Conservation (phyloP, 805 yeast genomes). For the Suhomyces sp. region DNA sequence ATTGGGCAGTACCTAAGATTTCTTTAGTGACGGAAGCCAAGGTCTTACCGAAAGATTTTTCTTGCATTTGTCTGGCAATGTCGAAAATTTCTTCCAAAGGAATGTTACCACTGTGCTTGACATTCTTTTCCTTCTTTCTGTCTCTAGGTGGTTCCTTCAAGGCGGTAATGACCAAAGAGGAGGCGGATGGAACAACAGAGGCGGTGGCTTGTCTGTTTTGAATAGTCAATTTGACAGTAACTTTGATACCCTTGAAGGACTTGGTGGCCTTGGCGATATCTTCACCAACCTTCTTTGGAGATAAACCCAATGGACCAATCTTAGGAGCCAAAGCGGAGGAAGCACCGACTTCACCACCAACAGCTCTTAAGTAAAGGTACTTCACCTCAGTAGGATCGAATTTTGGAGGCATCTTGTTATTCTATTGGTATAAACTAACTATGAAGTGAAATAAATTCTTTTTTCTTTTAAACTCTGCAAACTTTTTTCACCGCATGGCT, state of each 20-base stretch:
- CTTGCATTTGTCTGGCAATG: constrained; percentile 96
- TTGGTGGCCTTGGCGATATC: constrained; percentile 99
- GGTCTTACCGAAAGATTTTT: constrained; percentile 96
- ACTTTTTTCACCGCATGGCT: constrained; percentile 1
- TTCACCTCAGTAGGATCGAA: constrained; percentile 98
- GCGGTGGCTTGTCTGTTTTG: constrained; percentile 99
- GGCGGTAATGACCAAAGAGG: constrained; percentile 97
- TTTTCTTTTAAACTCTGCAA: constrained; percentile 3
- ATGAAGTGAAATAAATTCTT: constrained; percentile 2
- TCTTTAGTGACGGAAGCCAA: constrained; percentile 97
- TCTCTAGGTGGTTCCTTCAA: constrained; percentile 99
- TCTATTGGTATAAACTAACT: constrained; percentile 6
- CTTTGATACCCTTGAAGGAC: constrained; percentile 98
- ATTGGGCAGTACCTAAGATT: constrained; percentile 99
- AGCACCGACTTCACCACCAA: constrained; percentile 99
- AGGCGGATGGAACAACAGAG: constrained; percentile 99
- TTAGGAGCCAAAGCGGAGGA: constrained; percentile 99
- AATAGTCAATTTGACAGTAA: constrained; percentile 96
- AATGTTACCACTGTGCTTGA: constrained; percentile 98
- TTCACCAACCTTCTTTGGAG: constrained; percentile 99
- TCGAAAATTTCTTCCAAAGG: constrained; percentile 94
- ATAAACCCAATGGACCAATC: constrained; percentile 99
- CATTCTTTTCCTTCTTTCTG: constrained; percentile 99
- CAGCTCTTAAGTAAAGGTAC: constrained; percentile 98
- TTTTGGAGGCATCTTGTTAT: constrained; percentile 84